Base-by-base conservation (phyloP, 257 asterid genomes). In the Linaria vulgaris region DNA sequence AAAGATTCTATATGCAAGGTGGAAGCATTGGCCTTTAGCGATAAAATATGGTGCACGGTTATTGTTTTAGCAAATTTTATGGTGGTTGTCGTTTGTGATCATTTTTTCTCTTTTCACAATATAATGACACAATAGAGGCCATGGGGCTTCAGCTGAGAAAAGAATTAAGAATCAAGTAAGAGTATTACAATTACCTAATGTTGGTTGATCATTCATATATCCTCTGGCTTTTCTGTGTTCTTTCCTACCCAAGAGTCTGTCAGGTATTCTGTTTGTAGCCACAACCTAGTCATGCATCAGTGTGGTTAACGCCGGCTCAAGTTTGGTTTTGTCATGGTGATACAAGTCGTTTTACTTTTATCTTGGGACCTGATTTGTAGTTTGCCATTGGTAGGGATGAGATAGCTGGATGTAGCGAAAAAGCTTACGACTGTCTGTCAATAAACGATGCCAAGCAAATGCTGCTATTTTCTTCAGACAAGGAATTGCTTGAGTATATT, bases 391-490 rank as follows among this genome's bases (percentile, higher is more conserved):
- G 52, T 66, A 89, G 96, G 81, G 99, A 92, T 74, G 97, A 89
- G 84, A 89, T 89, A 74, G 89, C 96, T 73, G 99, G 99, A 39
- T 89, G 99, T 82, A 82, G 95, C 31, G 97, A 91, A 77, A 89
- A 87, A 78, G 91, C 99, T 21, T 92, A 89, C 9, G 97, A 89
- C 61, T 72, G 84, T 72, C 94, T 92, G 43, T 87, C 97, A 51
- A 23, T 85, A 16, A 80, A 59, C 15, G 92, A 89, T 61, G 94
- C 94, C 0, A 70, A 37, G 25, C 84, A 87, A 63, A 87, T 89
- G 80, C 73, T 88, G 74, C 63, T 92, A 44, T 88, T 79, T 68
- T 74, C 98, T 56, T 84, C 91, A 5, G 98, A 89, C 65, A 69
- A 77, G 55, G 97, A 89, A 68, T 73, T 89, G 24, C 59, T 67